Conservation (phyloP, 768 basidiomycete genomes). For the Psilocybe subaeruginosa region DNA sequence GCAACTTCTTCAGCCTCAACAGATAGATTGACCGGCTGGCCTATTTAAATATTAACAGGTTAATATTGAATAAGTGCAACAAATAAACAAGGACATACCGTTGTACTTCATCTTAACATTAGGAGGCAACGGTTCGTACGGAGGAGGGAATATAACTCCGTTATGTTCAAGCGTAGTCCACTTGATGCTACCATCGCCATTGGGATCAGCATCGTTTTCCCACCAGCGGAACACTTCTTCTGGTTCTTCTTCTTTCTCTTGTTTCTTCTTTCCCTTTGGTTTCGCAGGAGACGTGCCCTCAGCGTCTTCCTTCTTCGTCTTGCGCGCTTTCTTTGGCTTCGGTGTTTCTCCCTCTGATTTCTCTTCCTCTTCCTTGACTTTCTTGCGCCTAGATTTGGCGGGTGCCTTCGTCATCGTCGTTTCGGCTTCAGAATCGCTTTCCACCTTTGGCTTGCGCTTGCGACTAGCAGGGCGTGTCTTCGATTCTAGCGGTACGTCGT, state of each 20-base stretch:
- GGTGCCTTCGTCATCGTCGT: slow-evolving; percentile 46
- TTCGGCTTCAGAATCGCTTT: slow-evolving; percentile 54
- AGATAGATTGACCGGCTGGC: slow-evolving; percentile 77
- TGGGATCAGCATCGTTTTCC: slow-evolving; percentile 62
- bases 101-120: slow-evolving; percentile 94
- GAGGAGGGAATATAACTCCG: slow-evolving; percentile 95
- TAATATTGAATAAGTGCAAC: slow-evolving; percentile 3
- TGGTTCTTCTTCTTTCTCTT: slow-evolving; percentile 68
- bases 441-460: slow-evolving; percentile 52
- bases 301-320: slow-evolving; percentile 47
- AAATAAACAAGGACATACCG: slow-evolving; percentile 47
- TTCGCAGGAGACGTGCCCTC: slow-evolving; percentile 37
- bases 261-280: slow-evolving; percentile 51
- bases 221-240: slow-evolving; percentile 86
- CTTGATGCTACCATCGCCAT: slow-evolving; percentile 79
- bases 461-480: slow-evolving; percentile 37
- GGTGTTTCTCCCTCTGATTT: slow-evolving; percentile 43
- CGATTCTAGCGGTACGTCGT: slow-evolving; percentile 38
- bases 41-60: slow-evolving; percentile 40
- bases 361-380: slow-evolving; percentile 54
- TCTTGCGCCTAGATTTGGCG: slow-evolving; percentile 53
- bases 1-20: slow-evolving; percentile 95
- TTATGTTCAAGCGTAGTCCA: slow-evolving; percentile 96
- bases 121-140: slow-evolving; percentile 84
- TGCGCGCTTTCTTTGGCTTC: slow-evolving; percentile 46